Conservation (phyloP, 805 yeast species). For the Candida montana region DNA sequence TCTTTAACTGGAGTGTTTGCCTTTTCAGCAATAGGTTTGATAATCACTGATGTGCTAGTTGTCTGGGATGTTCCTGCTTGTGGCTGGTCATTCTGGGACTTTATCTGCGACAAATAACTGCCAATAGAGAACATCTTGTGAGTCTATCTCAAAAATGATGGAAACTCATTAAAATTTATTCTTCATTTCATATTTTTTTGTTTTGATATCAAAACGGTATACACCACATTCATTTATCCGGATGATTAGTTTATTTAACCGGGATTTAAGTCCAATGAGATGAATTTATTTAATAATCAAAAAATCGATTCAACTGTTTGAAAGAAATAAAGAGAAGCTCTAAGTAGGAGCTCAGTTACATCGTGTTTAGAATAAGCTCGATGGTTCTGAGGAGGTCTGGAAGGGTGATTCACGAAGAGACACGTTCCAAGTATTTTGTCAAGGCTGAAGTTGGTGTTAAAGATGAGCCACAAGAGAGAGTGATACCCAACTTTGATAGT, state of each 20-base stretch:
- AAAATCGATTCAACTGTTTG: no score
- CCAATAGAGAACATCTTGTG: constrained; percentile 19
- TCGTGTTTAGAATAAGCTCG: no score
- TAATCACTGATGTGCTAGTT: constrained; percentile 4
- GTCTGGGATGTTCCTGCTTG: not conserved
- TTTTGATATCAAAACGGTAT: no score
- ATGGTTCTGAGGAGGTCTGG: no score
- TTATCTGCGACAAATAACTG: constrained; percentile 13
- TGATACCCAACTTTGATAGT: not conserved
- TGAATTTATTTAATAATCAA: not conserved
- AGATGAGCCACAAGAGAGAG: not conserved
- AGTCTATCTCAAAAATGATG: no score
- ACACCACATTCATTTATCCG: no score
- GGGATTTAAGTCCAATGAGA: not conserved
- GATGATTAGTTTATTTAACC: no score
- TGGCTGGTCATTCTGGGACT: not conserved
- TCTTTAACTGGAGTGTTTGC: constrained; percentile 8
- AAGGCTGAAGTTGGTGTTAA: not conserved
- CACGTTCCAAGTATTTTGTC: constrained; percentile 2
- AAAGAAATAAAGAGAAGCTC: no score
- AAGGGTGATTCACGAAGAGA: not conserved
- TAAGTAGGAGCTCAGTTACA: no score
- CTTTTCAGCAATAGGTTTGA: constrained; percentile 8
- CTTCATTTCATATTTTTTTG: no score
- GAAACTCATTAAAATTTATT: no score